Conservation (phyloP, 495 filamentous ascomycete species). For the Margaritispora aquatica region DNA sequence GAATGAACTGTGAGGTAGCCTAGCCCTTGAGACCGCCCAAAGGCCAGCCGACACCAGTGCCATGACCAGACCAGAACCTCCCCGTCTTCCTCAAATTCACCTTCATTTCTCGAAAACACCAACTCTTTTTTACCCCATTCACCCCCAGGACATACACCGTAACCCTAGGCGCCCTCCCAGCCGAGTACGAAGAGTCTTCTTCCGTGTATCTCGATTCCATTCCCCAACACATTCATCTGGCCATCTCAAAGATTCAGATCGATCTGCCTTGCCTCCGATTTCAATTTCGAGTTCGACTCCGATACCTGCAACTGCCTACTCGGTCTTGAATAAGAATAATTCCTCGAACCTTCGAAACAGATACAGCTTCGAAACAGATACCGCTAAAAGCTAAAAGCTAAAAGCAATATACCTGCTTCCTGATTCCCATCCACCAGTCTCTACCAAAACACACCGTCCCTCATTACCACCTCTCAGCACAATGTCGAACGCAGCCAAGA, state of each 20-base stretch:
- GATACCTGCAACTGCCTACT: neutral
- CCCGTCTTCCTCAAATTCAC: too few species aligned
- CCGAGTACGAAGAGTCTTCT: too few species aligned
- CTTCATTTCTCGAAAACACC: too few species aligned
- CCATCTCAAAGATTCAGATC: neutral
- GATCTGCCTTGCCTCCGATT: neutral
- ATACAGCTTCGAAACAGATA: neutral
- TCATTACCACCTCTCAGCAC: neutral
- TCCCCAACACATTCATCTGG: too few species aligned
- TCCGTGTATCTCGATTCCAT: neutral
- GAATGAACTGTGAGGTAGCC: too few species aligned
- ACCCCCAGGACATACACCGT: too few species aligned
- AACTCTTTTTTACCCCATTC: too few species aligned
- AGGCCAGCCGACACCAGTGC: too few species aligned
- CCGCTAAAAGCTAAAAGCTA: too few species aligned
- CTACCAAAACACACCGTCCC: neutral
- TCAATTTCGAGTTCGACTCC: neutral
- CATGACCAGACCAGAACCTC: too few species aligned
- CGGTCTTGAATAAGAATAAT: neutral
- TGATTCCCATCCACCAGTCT: neutral
- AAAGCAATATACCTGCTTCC: neutral
- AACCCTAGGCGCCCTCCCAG: too few species aligned
- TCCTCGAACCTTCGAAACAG: neutral
- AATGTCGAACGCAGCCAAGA: constrained; percentile 36
- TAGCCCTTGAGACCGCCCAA: too few species aligned